These are phyloP conservation scores for Fonsecaea erecta DNA, from an alignment of 2,329 filamentous ascomycete species.

Conservation along the genomic window DNA sequence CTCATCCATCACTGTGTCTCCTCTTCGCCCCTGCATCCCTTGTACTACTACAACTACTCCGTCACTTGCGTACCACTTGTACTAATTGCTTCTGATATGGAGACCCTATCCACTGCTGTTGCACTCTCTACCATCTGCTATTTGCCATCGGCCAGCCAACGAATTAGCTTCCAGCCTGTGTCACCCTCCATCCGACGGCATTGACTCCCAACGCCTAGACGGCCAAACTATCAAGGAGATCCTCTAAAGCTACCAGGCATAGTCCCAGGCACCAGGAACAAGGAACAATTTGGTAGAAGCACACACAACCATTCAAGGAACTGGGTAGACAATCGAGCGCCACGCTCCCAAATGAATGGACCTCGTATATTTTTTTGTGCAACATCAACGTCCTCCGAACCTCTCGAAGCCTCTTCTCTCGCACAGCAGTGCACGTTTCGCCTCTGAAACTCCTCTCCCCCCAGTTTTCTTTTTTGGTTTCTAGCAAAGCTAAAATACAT, in stretches of 20 bases:
- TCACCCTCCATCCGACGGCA: neutral
- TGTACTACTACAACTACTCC: no score
- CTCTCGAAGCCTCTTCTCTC: neutral
- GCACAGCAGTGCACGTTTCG: neutral
- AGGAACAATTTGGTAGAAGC: neutral
- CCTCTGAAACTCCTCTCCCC: constrained; percentile 1
- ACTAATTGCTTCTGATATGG: neutral
- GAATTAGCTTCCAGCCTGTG: neutral
- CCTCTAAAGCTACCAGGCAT: constrained; percentile 8
- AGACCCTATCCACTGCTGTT: no score
- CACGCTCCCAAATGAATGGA: neutral
- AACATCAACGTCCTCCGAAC: neutral
- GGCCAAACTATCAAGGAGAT: neutral
- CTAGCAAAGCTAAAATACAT: constrained; percentile 35
- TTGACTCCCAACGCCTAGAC: neutral
- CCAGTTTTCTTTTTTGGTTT: constrained; percentile 22
- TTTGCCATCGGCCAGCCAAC: neutral
- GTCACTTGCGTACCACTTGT: no score
- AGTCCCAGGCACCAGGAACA: constrained; percentile 17
- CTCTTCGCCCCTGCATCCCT: no score
- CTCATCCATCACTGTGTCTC: neutral
- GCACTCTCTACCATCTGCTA: neutral
- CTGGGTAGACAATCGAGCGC: neutral
- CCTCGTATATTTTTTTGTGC: constrained; percentile 4
- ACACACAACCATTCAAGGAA: neutral